Base-by-base conservation (phyloP, 148 eudicot species). In the Polygonum aviculare region DNA sequence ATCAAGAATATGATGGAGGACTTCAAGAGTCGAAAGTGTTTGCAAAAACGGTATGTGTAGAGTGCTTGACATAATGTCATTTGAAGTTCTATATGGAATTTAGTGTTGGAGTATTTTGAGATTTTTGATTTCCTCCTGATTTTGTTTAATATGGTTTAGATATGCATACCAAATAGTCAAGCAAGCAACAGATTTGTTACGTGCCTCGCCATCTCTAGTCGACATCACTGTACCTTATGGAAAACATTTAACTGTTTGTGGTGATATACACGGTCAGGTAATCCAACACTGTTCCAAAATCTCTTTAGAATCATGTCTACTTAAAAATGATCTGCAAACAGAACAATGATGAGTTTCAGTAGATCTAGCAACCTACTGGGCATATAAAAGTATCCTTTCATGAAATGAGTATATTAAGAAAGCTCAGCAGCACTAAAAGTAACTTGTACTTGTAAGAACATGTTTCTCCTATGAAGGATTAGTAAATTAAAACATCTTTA, bases 181-280 rank as follows among this genome's bases (percentile, higher is more conserved):
- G 76, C 97, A 92, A 83, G 83, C 85, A 65, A 90, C 93, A 78
- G 96, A 95, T 21, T 80, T 95, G 89, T 78, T 95, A 77, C 89
- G 87, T 70, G 85, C 90, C 72, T 83, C 91, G 90, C 97, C 97
- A 65, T 95, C 99, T 76, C 97, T 95, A 76, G 99, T 95, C 67
- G 94, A 95, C 79, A 79, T 95, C 81, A 79, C 83, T 83, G 86
- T 95, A 51, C 94, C 94, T 31, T 80, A 87, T 78, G 94, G 94
- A 74, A 92, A 92, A 81, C 89, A 85, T 79, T 90, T 95, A 82
- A 95, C 94, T 50, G 89, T 95, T 26, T 95, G 99, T 79, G 99
- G 99, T 81, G 99, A 92, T 80, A 96, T 95, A 78, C 99, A 95
- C 86, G 99, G 99, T 59, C 99, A 95, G 99, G 99, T 95, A 95